These are phyloP conservation scores for Bipolaris victoriae DNA, from an alignment of 2,329 filamentous ascomycete species.

Conservation along the genomic window DNA sequence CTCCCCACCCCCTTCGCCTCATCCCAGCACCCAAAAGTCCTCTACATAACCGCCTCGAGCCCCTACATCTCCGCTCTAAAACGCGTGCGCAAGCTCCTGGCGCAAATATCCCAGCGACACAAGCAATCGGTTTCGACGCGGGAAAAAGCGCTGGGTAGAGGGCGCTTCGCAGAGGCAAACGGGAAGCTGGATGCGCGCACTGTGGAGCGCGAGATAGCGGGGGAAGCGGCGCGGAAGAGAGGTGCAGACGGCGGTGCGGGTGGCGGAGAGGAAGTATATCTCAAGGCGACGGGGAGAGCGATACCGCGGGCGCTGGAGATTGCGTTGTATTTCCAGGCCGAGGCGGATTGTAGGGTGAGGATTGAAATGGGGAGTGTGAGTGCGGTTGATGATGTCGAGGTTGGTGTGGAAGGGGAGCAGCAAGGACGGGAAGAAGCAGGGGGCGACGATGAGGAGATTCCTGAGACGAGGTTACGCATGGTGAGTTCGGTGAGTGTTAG, in stretches of 20 bases:
- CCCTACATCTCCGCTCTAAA: constrained; percentile 72
- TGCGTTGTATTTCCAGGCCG: constrained; percentile 68
- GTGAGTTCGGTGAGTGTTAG: constrained; percentile 43
- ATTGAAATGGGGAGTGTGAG: constrained; percentile 67
- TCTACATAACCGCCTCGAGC: constrained; percentile 70
- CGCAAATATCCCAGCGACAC: constrained; percentile 60
- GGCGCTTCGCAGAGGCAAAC: constrained; percentile 21
- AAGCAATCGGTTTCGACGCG: constrained; percentile 43
- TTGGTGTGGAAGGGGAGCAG: constrained; percentile 9
- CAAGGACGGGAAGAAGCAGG: constrained; percentile 20
- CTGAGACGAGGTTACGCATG: constrained; percentile 51
- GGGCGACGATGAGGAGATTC: constrained; percentile 40
- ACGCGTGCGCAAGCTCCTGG: constrained; percentile 68
- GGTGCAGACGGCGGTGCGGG: neutral
- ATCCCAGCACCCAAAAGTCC: constrained; percentile 57
- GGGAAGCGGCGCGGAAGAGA: constrained; percentile 22
- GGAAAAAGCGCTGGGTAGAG: neutral
- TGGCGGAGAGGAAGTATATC: constrained; percentile 59
- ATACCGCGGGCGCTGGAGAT: constrained; percentile 68
- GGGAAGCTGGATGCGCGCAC: constrained; percentile 38
- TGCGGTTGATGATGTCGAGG: constrained; percentile 71
- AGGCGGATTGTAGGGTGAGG: constrained; percentile 64
- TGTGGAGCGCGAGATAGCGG: constrained; percentile 39
- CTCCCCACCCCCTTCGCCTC: constrained; percentile 61
- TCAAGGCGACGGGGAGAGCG: constrained; percentile 71